phyloP scores from a whole-genome alignment of 768 basidiomycete species.

The Pleurotus platypus region DNA sequence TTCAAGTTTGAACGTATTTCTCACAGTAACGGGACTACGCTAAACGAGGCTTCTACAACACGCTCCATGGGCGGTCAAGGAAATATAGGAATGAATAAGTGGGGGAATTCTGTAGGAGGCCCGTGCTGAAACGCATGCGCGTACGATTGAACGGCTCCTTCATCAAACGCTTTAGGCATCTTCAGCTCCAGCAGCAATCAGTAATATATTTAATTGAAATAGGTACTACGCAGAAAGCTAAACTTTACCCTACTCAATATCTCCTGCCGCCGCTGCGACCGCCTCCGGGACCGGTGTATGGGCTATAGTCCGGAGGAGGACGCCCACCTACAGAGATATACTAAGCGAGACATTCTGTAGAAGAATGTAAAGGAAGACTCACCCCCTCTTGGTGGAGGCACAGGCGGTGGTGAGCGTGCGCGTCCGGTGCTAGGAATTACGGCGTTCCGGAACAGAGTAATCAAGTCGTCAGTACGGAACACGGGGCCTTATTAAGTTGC shows the following conservation, averaged over 20 bases:
- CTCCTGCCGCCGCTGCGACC: conserved; percentile 15
- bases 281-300: conserved; percentile 70
- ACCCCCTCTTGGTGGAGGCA: conserved; percentile 50
- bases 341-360: conserved; percentile 1
- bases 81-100: too few species aligned
- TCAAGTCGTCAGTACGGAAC: conserved; percentile 86
- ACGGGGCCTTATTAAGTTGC: conserved; percentile 61
- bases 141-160: too few species aligned
- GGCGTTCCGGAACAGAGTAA: conserved; percentile 80
- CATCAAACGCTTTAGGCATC: too few species aligned
- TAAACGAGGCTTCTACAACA: too few species aligned
- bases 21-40: too few species aligned
- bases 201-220: too few species aligned
- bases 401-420: conserved; percentile 56
- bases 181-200: too few species aligned
- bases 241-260: neutral
- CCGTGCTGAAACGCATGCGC: too few species aligned
- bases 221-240: too few species aligned
- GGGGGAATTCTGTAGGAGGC: too few species aligned
- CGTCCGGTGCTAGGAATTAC: conserved; percentile 66
- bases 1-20: too few species aligned
- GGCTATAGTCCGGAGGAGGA: conserved; percentile 84
- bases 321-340: conserved; percentile 45
- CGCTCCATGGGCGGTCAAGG: too few species aligned
- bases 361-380: conserved; percentile 14